Percentiles rank a stretch among this genome's conserved stretches.
These are phyloP conservation scores for Rhodosporidiobolus sp. DNA, from an alignment of 768 basidiomycete species.

Conservation along the genomic window DNA sequence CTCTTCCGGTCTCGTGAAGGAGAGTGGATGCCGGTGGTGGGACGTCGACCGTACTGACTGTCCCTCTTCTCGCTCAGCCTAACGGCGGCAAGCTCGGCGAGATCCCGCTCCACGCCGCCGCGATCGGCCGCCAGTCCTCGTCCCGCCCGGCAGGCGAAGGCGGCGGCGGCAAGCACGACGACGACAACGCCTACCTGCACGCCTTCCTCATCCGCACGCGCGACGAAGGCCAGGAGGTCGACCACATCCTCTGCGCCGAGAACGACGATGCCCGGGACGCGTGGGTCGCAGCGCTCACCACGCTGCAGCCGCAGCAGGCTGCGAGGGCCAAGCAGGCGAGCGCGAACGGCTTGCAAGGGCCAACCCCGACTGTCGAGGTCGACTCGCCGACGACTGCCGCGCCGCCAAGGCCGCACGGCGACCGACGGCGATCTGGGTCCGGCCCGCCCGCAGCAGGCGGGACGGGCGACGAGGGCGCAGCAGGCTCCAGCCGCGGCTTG, in stretches of 20 bases:
- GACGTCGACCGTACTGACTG: neutral
- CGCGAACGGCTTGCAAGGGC: neutral
- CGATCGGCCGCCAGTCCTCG: conserved; percentile 78
- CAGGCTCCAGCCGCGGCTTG: rapidly evolving
- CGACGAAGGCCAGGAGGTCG: conserved; percentile 59
- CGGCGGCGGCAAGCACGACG: conserved; percentile 51
- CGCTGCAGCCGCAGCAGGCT: conserved; percentile 1
- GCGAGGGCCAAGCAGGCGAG: neutral
- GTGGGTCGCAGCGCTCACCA: conserved; percentile 81
- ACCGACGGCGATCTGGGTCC: conserved; percentile 18
- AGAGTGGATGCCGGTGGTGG: too few relatives aligned
- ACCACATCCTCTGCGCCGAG: conserved; percentile 93
- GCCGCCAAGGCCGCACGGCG: neutral
- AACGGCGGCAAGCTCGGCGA: conserved; percentile 89
- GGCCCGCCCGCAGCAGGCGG: conserved; percentile 3
- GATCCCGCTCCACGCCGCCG: conserved; percentile 83
- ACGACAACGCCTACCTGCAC: conserved; percentile 91
- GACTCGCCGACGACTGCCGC: neutral
- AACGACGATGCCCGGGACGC: conserved; percentile 87
- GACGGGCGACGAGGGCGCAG: too few relatives aligned
- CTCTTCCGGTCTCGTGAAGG: conserved; percentile 8
- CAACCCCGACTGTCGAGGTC: conserved; percentile 13
- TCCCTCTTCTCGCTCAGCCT: conserved; percentile 55
- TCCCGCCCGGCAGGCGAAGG: conserved; percentile 51
- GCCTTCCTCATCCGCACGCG: conserved; percentile 94